Evolutionary conservation across 768 basidiomycete species (phyloP).

Genomic region (Termitomyces sp.): DNA sequence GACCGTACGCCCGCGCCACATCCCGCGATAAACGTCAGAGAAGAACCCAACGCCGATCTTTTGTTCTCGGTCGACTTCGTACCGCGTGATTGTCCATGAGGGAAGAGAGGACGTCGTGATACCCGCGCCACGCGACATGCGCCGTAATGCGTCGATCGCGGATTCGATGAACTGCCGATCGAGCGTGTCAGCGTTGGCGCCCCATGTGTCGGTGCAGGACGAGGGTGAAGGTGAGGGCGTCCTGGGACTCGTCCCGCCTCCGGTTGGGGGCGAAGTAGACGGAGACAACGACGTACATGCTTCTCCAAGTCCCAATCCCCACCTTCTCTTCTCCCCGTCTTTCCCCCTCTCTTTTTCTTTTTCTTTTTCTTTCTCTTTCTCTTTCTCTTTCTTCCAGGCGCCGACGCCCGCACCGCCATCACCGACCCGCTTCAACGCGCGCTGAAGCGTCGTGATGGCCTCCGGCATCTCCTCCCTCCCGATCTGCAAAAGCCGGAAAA

Average conservation of each 20-base stretch:
- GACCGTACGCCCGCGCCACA: conserved; percentile 61
- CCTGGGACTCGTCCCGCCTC: too few species aligned
- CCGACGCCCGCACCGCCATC: too few species aligned
- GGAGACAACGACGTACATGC: neutral
- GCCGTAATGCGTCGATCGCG: conserved; percentile 64
- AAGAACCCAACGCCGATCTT: conserved; percentile 73
- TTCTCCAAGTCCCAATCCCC: neutral
- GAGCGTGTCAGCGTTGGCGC: conserved; percentile 37
- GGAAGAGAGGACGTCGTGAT: conserved; percentile 34
- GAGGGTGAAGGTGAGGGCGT: too few species aligned
- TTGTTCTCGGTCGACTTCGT: conserved; percentile 68
- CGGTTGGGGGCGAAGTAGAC: too few species aligned
- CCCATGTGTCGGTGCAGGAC: neutral
- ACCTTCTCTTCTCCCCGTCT: neutral
- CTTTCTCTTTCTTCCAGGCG: neutral
- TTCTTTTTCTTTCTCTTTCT: neutral
- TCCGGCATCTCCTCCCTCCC: conserved; percentile 70
- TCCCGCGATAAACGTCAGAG: conserved; percentile 74
- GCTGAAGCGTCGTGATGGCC: conserved; percentile 74
- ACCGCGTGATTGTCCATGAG: conserved; percentile 74
- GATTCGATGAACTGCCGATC: conserved; percentile 69
- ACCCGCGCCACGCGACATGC: conserved; percentile 33
- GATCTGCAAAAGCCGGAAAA: conserved; percentile 59
- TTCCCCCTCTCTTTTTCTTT: neutral
- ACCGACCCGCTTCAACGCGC: conserved; percentile 50